Percentiles rank a stretch among this genome's conserved stretches.
phyloP scores from a whole-genome alignment of 805 yeast species.

The Yarrowia porcina region DNA sequence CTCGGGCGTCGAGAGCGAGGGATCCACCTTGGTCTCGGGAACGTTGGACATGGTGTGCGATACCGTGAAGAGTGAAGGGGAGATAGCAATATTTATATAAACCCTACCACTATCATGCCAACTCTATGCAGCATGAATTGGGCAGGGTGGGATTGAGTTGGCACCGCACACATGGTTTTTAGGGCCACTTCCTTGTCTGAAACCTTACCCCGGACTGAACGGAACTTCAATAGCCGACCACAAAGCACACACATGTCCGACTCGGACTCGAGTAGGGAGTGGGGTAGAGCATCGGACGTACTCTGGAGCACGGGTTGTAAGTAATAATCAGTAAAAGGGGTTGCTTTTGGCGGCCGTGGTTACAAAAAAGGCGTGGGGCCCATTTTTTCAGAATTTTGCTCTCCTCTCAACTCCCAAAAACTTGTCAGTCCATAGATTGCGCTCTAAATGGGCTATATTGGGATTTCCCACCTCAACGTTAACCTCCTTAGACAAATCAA shows the following conservation, averaged over 20 bases:
- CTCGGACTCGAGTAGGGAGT: not conserved
- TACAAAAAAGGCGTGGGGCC: not conserved
- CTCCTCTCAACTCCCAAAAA: not conserved
- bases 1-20: constrained; percentile 23
- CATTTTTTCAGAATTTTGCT: not conserved
- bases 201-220: constrained; percentile 25
- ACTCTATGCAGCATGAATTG: constrained; percentile 5
- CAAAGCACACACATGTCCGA: constrained; percentile 14
- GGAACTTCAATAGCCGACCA: constrained; percentile 24
- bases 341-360: too few relatives aligned
- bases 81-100: constrained; percentile 20
- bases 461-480: not conserved
- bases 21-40: constrained; percentile 25
- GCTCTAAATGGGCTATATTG: constrained; percentile 7
- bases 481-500: not conserved
- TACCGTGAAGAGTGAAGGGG: not conserved
- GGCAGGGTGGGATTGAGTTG: constrained; percentile 24
- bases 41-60: constrained; percentile 25
- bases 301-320: not conserved
- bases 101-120: constrained; percentile 6
- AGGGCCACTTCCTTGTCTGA: constrained; percentile 19
- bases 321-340: not conserved
- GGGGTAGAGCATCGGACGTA: constrained; percentile 3
- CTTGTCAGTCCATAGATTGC: not conserved
- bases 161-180: not conserved